Evolutionary conservation across 495 filamentous ascomycete genomes (phyloP).

Genomic region (Neurospora cerealis): DNA sequence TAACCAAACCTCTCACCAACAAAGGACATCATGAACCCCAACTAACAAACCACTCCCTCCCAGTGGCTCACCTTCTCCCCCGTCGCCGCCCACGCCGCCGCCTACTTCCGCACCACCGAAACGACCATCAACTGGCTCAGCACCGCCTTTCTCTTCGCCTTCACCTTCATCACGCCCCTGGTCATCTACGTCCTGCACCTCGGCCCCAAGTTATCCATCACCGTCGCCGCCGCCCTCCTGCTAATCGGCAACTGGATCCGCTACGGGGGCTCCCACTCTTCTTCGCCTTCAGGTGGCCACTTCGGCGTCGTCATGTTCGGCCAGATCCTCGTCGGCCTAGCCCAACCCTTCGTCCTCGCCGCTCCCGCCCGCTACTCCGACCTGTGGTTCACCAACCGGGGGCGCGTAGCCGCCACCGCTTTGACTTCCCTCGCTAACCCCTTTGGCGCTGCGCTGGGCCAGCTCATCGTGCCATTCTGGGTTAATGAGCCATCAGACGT

Average conservation of each 20-base stretch:
- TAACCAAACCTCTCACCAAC: neutral
- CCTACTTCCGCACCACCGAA: constrained; percentile 65
- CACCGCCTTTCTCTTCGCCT: constrained; percentile 79
- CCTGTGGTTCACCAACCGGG: constrained; percentile 82
- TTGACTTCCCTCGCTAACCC: constrained; percentile 78
- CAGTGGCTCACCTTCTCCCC: constrained; percentile 93
- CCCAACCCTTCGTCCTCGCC: constrained; percentile 85
- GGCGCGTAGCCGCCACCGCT: constrained; percentile 81
- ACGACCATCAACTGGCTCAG: constrained; percentile 86
- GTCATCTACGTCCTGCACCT: constrained; percentile 71
- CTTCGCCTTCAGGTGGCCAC: constrained; percentile 30
- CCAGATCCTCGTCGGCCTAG: constrained; percentile 83
- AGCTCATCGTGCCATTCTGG: constrained; percentile 75
- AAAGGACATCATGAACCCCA: neutral
- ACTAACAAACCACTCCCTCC: constrained; percentile 1
- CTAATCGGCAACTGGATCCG: constrained; percentile 88
- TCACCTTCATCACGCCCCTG: constrained; percentile 60
- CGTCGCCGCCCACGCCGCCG: constrained; percentile 63
- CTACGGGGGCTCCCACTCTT: constrained; percentile 61
- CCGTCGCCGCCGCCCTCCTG: constrained; percentile 59
- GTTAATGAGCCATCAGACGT: constrained; percentile 51
- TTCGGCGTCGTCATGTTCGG: constrained; percentile 84
- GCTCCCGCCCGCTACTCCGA: constrained; percentile 89
- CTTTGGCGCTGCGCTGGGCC: constrained; percentile 76
- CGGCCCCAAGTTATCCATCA: constrained; percentile 69